Percentiles rank a stretch among this genome's conserved stretches.
phyloP scores from a whole-genome alignment of 73 alveolate species.

The Paramecium caudatum region DNA sequence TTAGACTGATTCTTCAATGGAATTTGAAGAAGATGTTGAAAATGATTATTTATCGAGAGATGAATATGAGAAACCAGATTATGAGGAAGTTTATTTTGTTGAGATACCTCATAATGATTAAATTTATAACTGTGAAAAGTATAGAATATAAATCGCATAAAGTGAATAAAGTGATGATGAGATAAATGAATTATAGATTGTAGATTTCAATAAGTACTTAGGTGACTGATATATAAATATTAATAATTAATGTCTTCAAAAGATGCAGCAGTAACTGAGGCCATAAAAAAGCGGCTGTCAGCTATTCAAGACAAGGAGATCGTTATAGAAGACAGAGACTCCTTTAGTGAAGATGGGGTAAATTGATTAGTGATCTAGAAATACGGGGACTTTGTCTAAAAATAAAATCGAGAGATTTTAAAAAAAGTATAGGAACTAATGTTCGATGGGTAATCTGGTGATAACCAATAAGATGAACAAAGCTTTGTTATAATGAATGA shows the following conservation, averaged over 20 bases:
- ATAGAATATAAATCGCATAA: neutral
- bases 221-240: constrained; percentile 8
- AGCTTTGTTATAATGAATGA: constrained; percentile 35
- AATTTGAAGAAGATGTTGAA: constrained; percentile 3
- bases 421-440: neutral
- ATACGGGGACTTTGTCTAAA: constrained; percentile 14
- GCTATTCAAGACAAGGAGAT: constrained; percentile 21
- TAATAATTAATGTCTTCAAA: constrained; percentile 21
- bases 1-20: neutral
- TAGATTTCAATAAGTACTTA: constrained; percentile 33
- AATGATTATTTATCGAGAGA: neutral
- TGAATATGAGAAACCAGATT: constrained; percentile 35
- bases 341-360: constrained; percentile 60
- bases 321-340: constrained; percentile 6
- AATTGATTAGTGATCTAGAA: neutral
- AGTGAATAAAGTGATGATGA: constrained; percentile 11
- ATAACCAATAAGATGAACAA: neutral
- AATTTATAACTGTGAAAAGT: neutral
- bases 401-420: constrained; percentile 8
- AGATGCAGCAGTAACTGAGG: constrained; percentile 43
- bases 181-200: neutral
- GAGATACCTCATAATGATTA: constrained; percentile 3
- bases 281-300: constrained; percentile 26
- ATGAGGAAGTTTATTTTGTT: constrained; percentile 34
- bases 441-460: constrained; percentile 1